Evolutionary conservation across 768 basidiomycete genomes (phyloP).

Genomic region (Phlebiopsis gigantea): DNA sequence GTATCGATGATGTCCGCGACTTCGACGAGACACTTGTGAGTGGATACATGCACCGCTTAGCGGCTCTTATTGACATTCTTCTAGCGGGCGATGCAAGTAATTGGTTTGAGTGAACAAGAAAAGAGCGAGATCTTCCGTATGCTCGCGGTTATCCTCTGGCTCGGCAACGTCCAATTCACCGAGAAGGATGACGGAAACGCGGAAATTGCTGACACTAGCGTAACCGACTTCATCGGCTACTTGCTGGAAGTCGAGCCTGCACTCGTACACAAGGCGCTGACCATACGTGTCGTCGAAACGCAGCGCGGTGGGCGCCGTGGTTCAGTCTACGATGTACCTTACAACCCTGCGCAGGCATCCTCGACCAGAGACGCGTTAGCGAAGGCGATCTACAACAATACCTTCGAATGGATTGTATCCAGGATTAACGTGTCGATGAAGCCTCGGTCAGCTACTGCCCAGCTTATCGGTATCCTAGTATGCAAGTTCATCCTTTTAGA

Average conservation of each 20-base stretch:
- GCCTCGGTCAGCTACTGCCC: constrained; percentile 62
- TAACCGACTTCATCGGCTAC: constrained; percentile 94
- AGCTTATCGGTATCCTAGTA: constrained; percentile 90
- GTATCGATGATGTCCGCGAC: constrained; percentile 86
- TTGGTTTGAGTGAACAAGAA: constrained; percentile 81
- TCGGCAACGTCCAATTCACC: constrained; percentile 89
- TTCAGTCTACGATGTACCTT: constrained; percentile 94
- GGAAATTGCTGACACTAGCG: constrained; percentile 68
- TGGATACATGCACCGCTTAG: not conserved
- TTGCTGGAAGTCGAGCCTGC: constrained; percentile 83
- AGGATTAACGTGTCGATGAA: constrained; percentile 97
- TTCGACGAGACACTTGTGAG: constrained; percentile 85
- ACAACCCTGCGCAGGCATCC: constrained; percentile 87
- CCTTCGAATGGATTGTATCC: constrained; percentile 99
- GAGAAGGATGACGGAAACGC: constrained; percentile 92
- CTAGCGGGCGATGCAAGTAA: constrained; percentile 89
- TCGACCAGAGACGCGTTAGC: constrained; percentile 89
- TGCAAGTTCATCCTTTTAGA: constrained; percentile 15
- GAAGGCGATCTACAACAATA: constrained; percentile 96
- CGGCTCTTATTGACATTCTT: not conserved
- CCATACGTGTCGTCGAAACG: constrained; percentile 85
- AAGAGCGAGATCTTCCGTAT: constrained; percentile 92
- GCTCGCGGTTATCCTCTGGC: constrained; percentile 89
- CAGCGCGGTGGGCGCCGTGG: constrained; percentile 88
- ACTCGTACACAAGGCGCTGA: constrained; percentile 82